Base-by-base conservation (phyloP, 768 basidiomycete species). In the Kwoniella heveanensis region DNA sequence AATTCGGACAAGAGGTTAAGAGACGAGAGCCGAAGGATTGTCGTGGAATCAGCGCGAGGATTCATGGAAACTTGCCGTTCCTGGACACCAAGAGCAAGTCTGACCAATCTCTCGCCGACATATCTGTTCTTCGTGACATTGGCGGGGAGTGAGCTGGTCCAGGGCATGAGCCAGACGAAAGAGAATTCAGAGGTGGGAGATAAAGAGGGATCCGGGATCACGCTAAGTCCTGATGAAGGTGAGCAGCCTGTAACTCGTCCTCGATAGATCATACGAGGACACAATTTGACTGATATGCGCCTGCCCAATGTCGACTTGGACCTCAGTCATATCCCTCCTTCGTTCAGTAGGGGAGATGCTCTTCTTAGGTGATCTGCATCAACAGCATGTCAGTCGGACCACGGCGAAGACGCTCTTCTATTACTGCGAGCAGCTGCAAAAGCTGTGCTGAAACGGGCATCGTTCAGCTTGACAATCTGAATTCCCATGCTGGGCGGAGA, bases 41-140 rank as follows among this genome's bases (percentile, higher is more conserved):
- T 55, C 15, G 39, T 65, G 6, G 63, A 68, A 9, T 52, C 59
- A n/a, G 62, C 67, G 10, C 46, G 61, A 0, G 32, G 27, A 17
- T 58, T 73, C 32, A 37, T 73, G 47, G 50, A 65, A 19, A 54
- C 36, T 15, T 67, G 65, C 32, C n/a, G 57, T 8, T 26, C 25
- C 2, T 73, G 72, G 72, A 27, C 26, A n/a, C 54, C 63, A 26
- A 50, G 53, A 21, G 52, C 53, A 15, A 54, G 26, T 30, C 26
- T 73, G 24, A 47, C 57, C 13, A 62, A 70, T 46, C 51, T 73
- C 2, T 64, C 66, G 10, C 62, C 62, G 44, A 50, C 65, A 6
- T 73, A 70, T 49, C 49, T 70, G 25, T 62, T 46, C 46, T 62
- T 62, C 22, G 39, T 62, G 2, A 55, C 54, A 7, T 5, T 62